Conservation (phyloP, 1,284 basidiomycete species). For the Cerioporus squamosus region DNA sequence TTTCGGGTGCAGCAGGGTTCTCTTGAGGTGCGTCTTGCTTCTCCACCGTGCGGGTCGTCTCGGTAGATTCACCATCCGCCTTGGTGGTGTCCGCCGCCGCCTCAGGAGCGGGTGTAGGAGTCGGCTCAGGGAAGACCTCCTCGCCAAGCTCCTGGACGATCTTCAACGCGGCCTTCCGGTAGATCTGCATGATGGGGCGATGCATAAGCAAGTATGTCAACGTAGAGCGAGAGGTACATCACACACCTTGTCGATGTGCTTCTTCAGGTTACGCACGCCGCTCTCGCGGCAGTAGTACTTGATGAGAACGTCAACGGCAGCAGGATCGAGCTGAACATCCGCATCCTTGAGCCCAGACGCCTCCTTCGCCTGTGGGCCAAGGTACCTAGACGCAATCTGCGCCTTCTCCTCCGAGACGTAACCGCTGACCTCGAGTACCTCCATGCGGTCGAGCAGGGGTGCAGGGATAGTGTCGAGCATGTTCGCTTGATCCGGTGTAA, state of each 20-base stretch:
- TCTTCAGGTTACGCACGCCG: constrained; percentile 94
- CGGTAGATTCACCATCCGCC: constrained; percentile 38
- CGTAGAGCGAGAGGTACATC: not conserved
- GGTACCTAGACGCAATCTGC: constrained; percentile 90
- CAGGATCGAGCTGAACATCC: constrained; percentile 79
- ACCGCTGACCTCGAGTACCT: constrained; percentile 95
- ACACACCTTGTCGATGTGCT: constrained; percentile 91
- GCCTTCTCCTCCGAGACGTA: constrained; percentile 98
- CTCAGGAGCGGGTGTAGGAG: constrained; percentile 2
- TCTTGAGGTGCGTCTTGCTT: constrained; percentile 44
- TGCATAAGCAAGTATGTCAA: not conserved
- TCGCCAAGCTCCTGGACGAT: constrained; percentile 94
- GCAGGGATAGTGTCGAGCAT: constrained; percentile 96
- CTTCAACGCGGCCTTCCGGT: constrained; percentile 94
- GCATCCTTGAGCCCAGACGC: constrained; percentile 86
- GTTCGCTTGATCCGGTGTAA: constrained; percentile 61
- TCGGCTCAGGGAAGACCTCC: constrained; percentile 77
- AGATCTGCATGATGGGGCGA: constrained; percentile 69
- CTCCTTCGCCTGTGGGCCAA: constrained; percentile 95
- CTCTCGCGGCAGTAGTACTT: constrained; percentile 98
- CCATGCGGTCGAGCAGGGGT: constrained; percentile 95
- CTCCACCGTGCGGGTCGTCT: constrained; percentile 37
- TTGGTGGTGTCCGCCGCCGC: constrained; percentile 28
- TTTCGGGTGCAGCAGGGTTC: constrained; percentile 37
- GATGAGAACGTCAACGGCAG: constrained; percentile 89